Evolutionary conservation across 2,329 filamentous ascomycete species (phyloP).

Genomic region (Lasiodiplodia hormozganensis): DNA sequence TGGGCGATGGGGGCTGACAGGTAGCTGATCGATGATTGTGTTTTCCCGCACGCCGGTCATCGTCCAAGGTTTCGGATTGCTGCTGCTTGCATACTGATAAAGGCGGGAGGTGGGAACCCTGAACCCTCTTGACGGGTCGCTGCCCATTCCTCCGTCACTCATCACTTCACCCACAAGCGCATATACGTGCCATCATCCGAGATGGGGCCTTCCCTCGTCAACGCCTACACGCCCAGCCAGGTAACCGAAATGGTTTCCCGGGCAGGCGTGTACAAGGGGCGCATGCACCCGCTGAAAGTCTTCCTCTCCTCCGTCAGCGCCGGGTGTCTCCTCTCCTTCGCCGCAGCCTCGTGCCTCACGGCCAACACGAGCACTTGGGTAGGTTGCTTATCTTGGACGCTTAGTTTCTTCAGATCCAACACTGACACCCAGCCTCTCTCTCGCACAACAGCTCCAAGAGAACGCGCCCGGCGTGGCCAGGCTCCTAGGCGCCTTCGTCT

Average conservation of each 20-base stretch:
- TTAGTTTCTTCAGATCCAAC: too few relatives aligned
- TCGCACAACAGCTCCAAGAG: constrained; percentile 19
- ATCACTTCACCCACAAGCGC: background rate
- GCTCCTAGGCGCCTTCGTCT: constrained; percentile 21
- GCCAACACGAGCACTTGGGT: constrained; percentile 27
- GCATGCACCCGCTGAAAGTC: constrained; percentile 61
- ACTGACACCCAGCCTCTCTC: background rate
- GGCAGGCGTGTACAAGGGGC: constrained; percentile 59
- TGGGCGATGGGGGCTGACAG: constrained; percentile 5
- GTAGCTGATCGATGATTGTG: background rate
- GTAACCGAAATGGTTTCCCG: constrained; percentile 59
- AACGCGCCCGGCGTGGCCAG: constrained; percentile 24
- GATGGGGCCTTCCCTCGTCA: constrained; percentile 23
- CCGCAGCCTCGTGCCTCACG: constrained; percentile 19
- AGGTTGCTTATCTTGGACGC: background rate
- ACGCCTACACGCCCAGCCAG: constrained; percentile 57
- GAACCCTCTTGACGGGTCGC: background rate
- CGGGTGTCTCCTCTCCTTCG: constrained; percentile 60
- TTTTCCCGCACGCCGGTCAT: background rate
- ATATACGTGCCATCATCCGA: background rate
- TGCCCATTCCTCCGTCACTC: background rate
- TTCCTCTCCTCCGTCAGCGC: constrained; percentile 60
- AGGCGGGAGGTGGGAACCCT: background rate
- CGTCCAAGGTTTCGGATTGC: background rate
- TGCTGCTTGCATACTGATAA: background rate